phyloP scores from a whole-genome alignment of 257 asterid species.

The Vinca minor region DNA sequence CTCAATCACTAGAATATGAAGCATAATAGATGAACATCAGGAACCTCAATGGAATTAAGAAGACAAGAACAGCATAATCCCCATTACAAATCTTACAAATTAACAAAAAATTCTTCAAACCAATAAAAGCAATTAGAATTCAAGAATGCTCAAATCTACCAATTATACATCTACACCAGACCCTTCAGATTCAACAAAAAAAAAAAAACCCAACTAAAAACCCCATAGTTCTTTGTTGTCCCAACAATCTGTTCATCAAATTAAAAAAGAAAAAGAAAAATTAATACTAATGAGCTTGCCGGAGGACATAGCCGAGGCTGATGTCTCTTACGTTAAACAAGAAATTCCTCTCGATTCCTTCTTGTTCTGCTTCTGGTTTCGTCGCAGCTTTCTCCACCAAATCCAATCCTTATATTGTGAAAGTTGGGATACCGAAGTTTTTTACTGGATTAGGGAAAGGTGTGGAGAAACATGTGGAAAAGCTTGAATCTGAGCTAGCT shows the following conservation, averaged over 20 bases:
- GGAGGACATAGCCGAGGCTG: no score
- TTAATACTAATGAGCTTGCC: no score
- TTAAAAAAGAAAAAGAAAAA: no score
- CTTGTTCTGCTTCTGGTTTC: constrained; percentile 12
- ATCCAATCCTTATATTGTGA: constrained; percentile 36
- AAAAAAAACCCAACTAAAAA: constrained; percentile 9
- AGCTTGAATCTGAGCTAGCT: constrained; percentile 68
- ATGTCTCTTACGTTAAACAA: constrained; percentile 3
- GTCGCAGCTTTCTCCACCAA: constrained; percentile 25
- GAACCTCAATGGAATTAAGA: no score
- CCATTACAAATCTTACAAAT: not conserved
- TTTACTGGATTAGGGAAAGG: constrained; percentile 77
- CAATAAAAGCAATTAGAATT: not conserved
- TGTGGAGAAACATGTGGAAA: constrained; percentile 52
- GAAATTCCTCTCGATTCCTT: not conserved
- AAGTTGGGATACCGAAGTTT: constrained; percentile 85
- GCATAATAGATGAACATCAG: no score
- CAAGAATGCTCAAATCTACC: not conserved
- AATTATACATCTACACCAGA: not conserved
- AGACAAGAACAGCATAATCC: not conserved
- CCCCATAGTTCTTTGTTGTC: no score
- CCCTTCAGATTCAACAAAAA: not conserved
- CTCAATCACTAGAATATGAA: no score
- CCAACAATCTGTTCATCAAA: no score
- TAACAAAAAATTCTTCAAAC: not conserved